Percentiles rank a stretch among this genome's conserved stretches.
Evolutionary conservation across 768 basidiomycete genomes (phyloP).

Genomic region (Russula abietina): DNA sequence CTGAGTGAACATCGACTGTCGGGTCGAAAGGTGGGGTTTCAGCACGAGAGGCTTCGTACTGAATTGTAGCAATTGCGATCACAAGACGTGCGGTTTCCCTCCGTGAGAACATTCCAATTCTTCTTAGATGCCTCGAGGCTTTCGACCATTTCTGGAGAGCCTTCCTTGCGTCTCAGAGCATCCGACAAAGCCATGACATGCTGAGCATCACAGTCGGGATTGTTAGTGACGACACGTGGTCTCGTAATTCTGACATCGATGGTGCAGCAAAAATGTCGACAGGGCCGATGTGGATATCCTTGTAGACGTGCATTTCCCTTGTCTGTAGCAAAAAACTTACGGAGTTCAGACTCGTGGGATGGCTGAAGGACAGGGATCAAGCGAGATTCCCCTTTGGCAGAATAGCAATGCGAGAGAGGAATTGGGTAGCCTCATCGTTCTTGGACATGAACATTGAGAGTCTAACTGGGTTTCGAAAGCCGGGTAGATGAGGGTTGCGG

Average conservation of each 20-base stretch:
- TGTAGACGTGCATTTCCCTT: constrained; percentile 40
- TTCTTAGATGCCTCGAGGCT: constrained; percentile 53
- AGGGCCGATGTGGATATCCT: constrained; percentile 49
- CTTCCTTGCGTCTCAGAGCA: constrained; percentile 42
- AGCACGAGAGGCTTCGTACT: constrained; percentile 41
- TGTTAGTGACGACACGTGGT: constrained; percentile 42
- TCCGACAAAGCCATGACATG: constrained; percentile 51
- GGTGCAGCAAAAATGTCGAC: constrained; percentile 54
- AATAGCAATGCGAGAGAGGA: constrained; percentile 27
- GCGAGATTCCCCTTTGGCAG: constrained; percentile 31
- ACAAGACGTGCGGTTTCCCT: constrained; percentile 55
- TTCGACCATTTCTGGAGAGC: constrained; percentile 43
- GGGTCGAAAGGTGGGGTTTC: constrained; percentile 31
- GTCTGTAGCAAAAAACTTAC: constrained; percentile 52
- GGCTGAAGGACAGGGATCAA: constrained; percentile 45
- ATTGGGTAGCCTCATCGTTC: constrained; percentile 29
- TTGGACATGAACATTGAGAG: constrained; percentile 27
- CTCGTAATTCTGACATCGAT: constrained; percentile 44
- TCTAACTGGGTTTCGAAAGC: not conserved
- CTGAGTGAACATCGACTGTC: not conserved
- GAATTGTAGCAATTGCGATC: constrained; percentile 50
- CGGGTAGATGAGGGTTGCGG: not conserved
- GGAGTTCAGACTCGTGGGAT: constrained; percentile 49
- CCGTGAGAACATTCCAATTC: constrained; percentile 59
- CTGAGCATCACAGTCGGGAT: constrained; percentile 41